Evolutionary conservation across 306 rosid species (phyloP).

Genomic region (Vigna nakashimae): DNA sequence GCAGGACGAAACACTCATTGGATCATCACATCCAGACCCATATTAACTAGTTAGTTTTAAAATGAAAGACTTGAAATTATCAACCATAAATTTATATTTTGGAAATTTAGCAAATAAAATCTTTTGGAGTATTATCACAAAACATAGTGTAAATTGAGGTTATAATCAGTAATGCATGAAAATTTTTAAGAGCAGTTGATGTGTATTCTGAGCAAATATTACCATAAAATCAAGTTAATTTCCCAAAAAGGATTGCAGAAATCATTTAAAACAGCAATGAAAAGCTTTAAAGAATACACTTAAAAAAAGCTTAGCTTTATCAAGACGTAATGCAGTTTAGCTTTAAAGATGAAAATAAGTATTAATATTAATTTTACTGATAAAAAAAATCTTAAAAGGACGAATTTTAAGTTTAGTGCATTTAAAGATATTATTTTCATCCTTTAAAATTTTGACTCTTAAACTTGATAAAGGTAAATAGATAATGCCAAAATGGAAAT

Average conservation of each 20-base stretch:
- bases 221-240: constrained; percentile 5
- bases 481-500: too few relatives aligned
- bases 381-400: too few relatives aligned
- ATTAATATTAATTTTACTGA: too few relatives aligned
- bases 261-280: constrained; percentile 17
- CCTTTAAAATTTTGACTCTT: too few relatives aligned
- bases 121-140: constrained; percentile 17
- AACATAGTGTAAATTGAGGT: constrained; percentile 2
- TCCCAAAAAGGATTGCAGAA: background rate
- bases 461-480: too few relatives aligned
- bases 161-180: background rate
- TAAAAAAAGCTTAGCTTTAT: constrained; percentile 78
- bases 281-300: constrained; percentile 38
- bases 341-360: too few relatives aligned
- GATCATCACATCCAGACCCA: constrained; percentile 30
- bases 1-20: too few relatives aligned
- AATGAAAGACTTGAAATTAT: constrained; percentile 40
- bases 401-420: too few relatives aligned
- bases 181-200: background rate
- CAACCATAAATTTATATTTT: constrained; percentile 13
- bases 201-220: constrained; percentile 1
- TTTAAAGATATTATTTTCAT: too few relatives aligned
- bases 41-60: constrained; percentile 10
- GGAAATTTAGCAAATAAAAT: background rate
- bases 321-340: constrained; percentile 63